phyloP scores from a whole-genome alignment of 2,329 filamentous ascomycete genomes.

The Aspergillus vadensis region DNA sequence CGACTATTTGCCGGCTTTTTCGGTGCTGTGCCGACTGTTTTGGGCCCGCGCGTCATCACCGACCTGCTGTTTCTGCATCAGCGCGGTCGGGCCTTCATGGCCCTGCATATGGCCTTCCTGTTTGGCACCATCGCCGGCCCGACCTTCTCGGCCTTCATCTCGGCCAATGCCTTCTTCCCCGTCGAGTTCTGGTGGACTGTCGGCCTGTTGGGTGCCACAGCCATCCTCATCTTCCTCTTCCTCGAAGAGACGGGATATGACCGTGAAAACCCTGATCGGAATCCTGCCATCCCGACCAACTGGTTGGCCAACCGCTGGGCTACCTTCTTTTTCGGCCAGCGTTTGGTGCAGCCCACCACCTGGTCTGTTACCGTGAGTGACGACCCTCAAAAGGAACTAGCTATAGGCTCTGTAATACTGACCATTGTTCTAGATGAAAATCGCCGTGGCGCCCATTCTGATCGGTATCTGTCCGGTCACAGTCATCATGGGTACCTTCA shows the following conservation, averaged over 20 bases:
- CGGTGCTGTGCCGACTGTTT: constrained; percentile 41
- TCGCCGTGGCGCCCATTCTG: constrained; percentile 29
- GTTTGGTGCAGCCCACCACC: constrained; percentile 24
- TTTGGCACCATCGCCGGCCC: constrained; percentile 42
- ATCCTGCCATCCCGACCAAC: constrained; percentile 18
- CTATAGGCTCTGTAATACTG: neutral
- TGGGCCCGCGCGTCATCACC: constrained; percentile 46
- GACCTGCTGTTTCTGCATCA: constrained; percentile 50
- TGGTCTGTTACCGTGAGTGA: neutral
- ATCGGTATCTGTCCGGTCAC: constrained; percentile 40
- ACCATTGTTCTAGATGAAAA: neutral
- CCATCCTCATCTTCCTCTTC: constrained; percentile 40
- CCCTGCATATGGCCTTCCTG: constrained; percentile 39
- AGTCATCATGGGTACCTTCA: constrained; percentile 42
- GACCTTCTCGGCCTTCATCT: constrained; percentile 46
- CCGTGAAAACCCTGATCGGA: constrained; percentile 23
- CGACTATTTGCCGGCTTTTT: constrained; percentile 46
- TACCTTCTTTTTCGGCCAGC: constrained; percentile 31
- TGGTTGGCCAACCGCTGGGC: constrained; percentile 28
- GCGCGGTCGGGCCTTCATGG: constrained; percentile 44
- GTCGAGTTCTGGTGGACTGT: constrained; percentile 50
- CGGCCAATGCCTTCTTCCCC: constrained; percentile 38
- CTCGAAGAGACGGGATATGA: constrained; percentile 46
- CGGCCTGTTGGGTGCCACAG: constrained; percentile 37
- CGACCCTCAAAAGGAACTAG: constrained; percentile 8